phyloP scores from a whole-genome alignment of 2,329 filamentous ascomycete species.

The Pleomassaria siparia region DNA sequence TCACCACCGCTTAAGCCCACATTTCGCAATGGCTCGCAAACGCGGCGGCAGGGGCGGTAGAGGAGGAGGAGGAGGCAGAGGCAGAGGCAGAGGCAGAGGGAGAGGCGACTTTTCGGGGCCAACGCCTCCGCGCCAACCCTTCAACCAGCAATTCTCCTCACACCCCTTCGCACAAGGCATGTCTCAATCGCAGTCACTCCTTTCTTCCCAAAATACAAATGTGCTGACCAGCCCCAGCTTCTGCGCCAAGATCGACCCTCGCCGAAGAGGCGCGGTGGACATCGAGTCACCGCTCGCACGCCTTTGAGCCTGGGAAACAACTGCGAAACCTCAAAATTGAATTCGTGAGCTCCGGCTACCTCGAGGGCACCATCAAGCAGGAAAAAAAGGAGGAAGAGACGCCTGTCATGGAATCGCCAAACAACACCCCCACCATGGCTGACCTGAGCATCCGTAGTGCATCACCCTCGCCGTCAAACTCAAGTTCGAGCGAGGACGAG shows the following conservation, averaged over 20 bases:
- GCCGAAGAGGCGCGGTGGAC: constrained; percentile 62
- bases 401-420: constrained; percentile 13
- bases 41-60: not conserved
- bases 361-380: constrained; percentile 36
- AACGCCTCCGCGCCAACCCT: not conserved
- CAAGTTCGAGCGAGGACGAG: constrained; percentile 68
- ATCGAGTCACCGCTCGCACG: constrained; percentile 50
- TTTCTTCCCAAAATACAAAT: not conserved
- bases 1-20: not conserved
- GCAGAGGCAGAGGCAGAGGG: not conserved
- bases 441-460: constrained; percentile 40
- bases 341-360: constrained; percentile 62
- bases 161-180: not conserved
- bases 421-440: constrained; percentile 27
- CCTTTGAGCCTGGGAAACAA: constrained; percentile 50
- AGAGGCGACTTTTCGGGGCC: not conserved
- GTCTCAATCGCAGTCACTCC: not conserved
- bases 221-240: not conserved
- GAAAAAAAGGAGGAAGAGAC: constrained; percentile 11
- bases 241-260: constrained; percentile 42
- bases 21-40: not conserved
- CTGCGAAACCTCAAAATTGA: constrained; percentile 58
- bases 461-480: constrained; percentile 33
- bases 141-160: not conserved
- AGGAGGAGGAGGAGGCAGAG: not conserved